Percentiles rank a stretch among this genome's conserved stretches.
Conservation (phyloP, 2,329 filamentous ascomycete species). For the Talaromyces atroroseus region DNA sequence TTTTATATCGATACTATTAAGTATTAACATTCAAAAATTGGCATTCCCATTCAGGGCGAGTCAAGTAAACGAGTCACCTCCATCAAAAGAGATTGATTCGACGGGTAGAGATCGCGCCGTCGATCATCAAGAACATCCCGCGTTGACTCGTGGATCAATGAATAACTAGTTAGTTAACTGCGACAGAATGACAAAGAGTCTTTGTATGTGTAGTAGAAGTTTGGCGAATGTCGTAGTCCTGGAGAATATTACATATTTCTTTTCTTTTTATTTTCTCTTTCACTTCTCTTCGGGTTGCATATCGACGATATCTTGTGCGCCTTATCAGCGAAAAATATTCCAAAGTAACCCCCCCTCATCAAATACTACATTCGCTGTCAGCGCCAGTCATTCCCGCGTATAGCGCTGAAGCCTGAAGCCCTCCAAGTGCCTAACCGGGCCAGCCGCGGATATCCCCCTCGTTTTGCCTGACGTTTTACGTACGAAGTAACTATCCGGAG, state of each 20-base stretch:
- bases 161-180: too few relatives aligned
- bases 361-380: background rate
- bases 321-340: background rate
- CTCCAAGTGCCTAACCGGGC: background rate
- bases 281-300: background rate
- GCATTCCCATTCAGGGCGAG: background rate
- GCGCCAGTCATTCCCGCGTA: background rate
- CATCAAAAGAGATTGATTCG: background rate
- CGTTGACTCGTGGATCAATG: background rate
- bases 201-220: background rate
- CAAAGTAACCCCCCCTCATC: background rate
- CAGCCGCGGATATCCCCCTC: slow-evolving; percentile 7
- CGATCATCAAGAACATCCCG: background rate
- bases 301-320: background rate
- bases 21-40: background rate
- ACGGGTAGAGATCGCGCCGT: background rate
- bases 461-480: background rate
- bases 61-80: background rate
- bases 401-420: background rate
- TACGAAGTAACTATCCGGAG: background rate
- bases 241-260: background rate
- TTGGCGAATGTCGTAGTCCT: background rate
- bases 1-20: background rate
- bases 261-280: background rate
- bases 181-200: background rate